phyloP scores from a whole-genome alignment of 768 basidiomycete genomes.

The Grammothele lineata region DNA sequence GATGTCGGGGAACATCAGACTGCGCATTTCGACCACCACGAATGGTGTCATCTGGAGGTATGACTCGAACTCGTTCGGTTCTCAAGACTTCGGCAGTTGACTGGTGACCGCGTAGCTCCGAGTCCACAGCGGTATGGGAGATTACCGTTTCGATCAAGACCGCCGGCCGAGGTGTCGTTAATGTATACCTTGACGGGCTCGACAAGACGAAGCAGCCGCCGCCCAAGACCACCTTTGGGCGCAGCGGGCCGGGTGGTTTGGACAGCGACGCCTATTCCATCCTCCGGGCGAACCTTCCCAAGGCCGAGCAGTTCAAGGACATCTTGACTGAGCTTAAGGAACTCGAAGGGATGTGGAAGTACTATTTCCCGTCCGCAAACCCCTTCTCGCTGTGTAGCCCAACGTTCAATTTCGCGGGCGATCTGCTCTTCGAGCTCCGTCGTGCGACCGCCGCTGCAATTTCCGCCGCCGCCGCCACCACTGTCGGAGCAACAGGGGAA shows the following conservation, averaged over 20 bases:
- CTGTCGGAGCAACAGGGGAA: too few species aligned
- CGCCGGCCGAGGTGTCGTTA: conserved; percentile 16
- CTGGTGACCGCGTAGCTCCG: conserved; percentile 14
- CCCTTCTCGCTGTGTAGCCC: conserved; percentile 28
- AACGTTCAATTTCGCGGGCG: conserved; percentile 27
- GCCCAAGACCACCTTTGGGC: conserved; percentile 8
- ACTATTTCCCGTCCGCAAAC: conserved; percentile 20
- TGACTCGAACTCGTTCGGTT: not conserved
- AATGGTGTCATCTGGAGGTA: not conserved
- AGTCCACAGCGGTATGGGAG: conserved; percentile 21
- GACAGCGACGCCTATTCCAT: conserved; percentile 3
- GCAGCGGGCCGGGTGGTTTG: conserved; percentile 5
- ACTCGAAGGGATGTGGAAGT: conserved; percentile 27
- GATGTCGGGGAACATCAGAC: not conserved
- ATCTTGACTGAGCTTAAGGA: conserved; percentile 20
- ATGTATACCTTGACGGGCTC: conserved; percentile 17
- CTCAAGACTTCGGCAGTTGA: too few species aligned
- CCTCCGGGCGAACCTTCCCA: conserved; percentile 16
- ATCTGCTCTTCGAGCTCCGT: conserved; percentile 27
- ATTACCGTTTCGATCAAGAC: conserved; percentile 18
- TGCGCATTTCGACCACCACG: not conserved
- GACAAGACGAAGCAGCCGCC: conserved; percentile 9
- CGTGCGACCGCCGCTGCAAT: too few species aligned
- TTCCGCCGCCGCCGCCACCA: too few species aligned
- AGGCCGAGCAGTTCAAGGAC: conserved; percentile 15